Evolutionary conservation across 176 grass and related monocot genomes (phyloP).

Genomic region (Poa annua): DNA sequence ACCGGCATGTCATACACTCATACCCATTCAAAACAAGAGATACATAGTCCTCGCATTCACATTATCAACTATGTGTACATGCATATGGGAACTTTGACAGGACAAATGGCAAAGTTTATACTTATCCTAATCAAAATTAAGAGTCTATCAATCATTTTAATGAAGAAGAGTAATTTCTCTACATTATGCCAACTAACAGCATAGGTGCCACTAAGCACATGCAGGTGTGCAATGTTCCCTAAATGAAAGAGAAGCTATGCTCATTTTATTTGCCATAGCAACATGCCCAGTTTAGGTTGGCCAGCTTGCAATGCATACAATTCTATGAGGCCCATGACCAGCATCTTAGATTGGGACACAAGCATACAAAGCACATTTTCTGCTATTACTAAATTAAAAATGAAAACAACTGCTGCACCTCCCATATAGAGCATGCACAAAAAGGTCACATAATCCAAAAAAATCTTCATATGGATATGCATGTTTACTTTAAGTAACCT

Average conservation of each 20-base stretch:
- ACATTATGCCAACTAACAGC: neutral
- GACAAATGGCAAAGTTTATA: neutral
- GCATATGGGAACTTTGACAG: neutral
- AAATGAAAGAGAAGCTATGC: neutral
- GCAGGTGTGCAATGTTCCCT: constrained; percentile 16
- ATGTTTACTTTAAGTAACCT: constrained; percentile 6
- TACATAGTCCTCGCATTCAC: neutral
- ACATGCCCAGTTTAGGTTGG: neutral
- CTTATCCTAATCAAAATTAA: neutral
- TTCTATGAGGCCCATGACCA: constrained; percentile 11
- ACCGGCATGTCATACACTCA: neutral
- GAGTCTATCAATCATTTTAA: neutral
- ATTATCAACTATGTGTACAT: neutral
- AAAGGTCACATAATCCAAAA: neutral
- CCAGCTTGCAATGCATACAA: neutral
- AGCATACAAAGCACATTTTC: neutral
- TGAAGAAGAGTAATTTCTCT: neutral
- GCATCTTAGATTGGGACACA: neutral
- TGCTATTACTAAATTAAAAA: neutral
- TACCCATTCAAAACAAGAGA: neutral
- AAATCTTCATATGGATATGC: neutral
- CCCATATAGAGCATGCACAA: constrained; percentile 2
- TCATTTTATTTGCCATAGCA: neutral
- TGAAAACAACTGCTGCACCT: too few relatives aligned
- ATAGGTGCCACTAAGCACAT: constrained; percentile 2